A percentile compares a stretch with the other conserved stretches of the same genome.
These are phyloP conservation scores for Xylaria sp. DNA, from an alignment of 2,329 filamentous ascomycete species.

Conservation along the genomic window DNA sequence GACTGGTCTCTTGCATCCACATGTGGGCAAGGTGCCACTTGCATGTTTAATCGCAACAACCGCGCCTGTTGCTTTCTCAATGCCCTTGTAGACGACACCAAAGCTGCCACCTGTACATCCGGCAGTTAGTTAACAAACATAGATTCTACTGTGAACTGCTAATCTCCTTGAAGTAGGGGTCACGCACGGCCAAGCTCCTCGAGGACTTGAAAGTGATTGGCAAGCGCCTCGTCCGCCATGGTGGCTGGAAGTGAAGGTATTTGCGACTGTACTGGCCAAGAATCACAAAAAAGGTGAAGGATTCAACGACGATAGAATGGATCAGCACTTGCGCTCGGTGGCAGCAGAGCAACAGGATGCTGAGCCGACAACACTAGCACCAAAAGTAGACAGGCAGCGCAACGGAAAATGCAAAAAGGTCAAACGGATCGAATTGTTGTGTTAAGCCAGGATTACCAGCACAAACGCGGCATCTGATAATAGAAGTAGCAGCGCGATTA, in stretches of 20 bases:
- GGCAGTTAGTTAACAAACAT: conserved; percentile 15
- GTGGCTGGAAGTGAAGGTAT: conserved; percentile 21
- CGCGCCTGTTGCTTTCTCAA: conserved; percentile 87
- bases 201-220: conserved; percentile 88
- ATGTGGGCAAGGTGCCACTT: conserved; percentile 41
- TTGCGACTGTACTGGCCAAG: conserved; percentile 19
- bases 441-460: not conserved
- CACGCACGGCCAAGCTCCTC: conserved; percentile 92
- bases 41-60: conserved; percentile 97
- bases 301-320: conserved; percentile 14
- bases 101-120: conserved; percentile 78
- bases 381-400: not conserved
- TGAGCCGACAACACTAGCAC: conserved; percentile 14
- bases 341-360: conserved; percentile 21
- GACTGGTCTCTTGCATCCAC: not conserved
- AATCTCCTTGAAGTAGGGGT: not conserved
- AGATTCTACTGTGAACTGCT: not conserved
- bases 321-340: conserved; percentile 11
- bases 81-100: conserved; percentile 94
- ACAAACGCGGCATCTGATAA: conserved; percentile 8
- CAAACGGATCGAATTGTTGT: too few relatives aligned
- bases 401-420: not conserved
- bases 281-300: conserved; percentile 5
- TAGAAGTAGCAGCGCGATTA: not conserved
- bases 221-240: conserved; percentile 69